These are phyloP conservation scores for Nephelium lappaceum DNA, from an alignment of 345 rosid species.

Conservation along the genomic window DNA sequence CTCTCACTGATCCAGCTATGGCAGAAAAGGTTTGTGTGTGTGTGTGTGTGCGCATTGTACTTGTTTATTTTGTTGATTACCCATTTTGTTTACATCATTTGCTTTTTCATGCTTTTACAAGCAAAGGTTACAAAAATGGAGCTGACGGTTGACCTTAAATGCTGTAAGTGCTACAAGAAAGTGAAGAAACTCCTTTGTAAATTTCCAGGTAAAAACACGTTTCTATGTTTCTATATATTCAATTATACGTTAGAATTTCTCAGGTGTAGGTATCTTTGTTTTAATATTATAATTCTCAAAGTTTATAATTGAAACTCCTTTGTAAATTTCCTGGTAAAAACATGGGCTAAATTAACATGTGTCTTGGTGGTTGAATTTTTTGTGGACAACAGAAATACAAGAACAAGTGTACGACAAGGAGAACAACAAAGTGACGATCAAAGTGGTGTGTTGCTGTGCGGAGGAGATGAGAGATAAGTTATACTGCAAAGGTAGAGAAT, in stretches of 20 bases:
- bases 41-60: too few species aligned
- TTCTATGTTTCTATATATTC: background rate
- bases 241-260: too few species aligned
- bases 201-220: conserved; percentile 58
- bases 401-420: conserved; percentile 68
- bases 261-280: too few species aligned
- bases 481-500: conserved; percentile 52
- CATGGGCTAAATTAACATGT: conserved; percentile 43
- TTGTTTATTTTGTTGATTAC: too few species aligned
- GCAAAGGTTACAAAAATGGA: conserved; percentile 58
- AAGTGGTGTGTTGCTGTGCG: conserved; percentile 75
- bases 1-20: too few species aligned
- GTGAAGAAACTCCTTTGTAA: conserved; percentile 71
- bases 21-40: too few species aligned
- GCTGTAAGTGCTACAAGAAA: conserved; percentile 64
- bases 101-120: background rate
- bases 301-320: too few species aligned
- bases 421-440: conserved; percentile 61
- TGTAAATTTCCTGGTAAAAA: too few species aligned
- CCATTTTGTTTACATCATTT: too few species aligned
- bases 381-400: conserved; percentile 67
- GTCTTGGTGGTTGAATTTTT: conserved; percentile 23
- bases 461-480: conserved; percentile 63
- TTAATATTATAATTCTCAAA: too few species aligned
- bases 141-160: conserved; percentile 70